These are phyloP conservation scores for Xylariaceae sp. DNA, from an alignment of 2,329 filamentous ascomycete species.

Conservation along the genomic window DNA sequence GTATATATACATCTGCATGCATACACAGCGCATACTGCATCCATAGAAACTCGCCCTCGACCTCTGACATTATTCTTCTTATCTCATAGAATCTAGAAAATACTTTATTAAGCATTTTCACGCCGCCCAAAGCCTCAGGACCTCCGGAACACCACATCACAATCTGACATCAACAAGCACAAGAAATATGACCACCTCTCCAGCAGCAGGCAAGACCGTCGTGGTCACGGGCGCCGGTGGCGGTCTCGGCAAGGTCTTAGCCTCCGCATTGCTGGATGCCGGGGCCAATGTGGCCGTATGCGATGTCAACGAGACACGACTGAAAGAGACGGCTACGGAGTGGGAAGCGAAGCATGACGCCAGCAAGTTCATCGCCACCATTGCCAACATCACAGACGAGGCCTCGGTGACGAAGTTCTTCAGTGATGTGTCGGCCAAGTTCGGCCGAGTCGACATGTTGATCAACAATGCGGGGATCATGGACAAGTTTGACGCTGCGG, in stretches of 20 bases:
- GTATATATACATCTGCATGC: too few species aligned
- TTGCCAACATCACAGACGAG: conserved; percentile 32
- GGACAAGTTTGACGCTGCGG: conserved; percentile 53
- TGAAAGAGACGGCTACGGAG: conserved; percentile 15
- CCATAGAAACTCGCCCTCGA: too few species aligned
- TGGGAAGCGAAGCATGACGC: conserved; percentile 8
- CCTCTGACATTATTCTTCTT: too few species aligned
- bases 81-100: too few species aligned
- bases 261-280: conserved; percentile 29
- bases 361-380: conserved; percentile 20
- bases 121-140: too few species aligned
- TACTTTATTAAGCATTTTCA: too few species aligned
- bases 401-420: conserved; percentile 29
- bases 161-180: too few species aligned
- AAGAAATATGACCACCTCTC: conserved; percentile 6
- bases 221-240: conserved; percentile 32
- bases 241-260: conserved; percentile 33
- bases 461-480: conserved; percentile 57
- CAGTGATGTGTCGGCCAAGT: conserved; percentile 23
- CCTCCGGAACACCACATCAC: too few species aligned
- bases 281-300: conserved; percentile 33
- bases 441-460: conserved; percentile 51
- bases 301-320: conserved; percentile 30
- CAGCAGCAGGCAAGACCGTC: conserved; percentile 18
- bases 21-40: too few species aligned